These are phyloP conservation scores for Davidsoniella virescens DNA, from an alignment of 2,329 filamentous ascomycete species.

Conservation along the genomic window DNA sequence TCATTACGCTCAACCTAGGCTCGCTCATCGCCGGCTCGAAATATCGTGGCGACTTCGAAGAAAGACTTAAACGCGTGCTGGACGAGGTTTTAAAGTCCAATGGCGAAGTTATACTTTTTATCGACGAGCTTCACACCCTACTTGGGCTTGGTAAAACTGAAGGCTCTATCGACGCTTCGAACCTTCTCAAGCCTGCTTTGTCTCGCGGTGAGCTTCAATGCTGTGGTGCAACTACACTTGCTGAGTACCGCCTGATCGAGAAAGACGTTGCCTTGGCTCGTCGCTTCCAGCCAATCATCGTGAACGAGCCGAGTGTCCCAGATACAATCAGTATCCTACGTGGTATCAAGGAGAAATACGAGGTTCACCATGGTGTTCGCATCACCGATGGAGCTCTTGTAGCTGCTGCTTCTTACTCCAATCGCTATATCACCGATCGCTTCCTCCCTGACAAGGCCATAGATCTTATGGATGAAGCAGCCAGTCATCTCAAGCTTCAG, in stretches of 20 bases:
- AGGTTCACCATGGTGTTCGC: slow-evolving; percentile 88
- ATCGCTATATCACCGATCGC: slow-evolving; percentile 90
- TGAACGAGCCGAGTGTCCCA: slow-evolving; percentile 79
- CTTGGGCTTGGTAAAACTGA: slow-evolving; percentile 88
- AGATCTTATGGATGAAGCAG: slow-evolving; percentile 89
- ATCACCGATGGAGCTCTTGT: slow-evolving; percentile 89
- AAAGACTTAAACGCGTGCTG: slow-evolving; percentile 76
- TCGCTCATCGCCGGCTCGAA: slow-evolving; percentile 91
- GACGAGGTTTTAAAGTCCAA: slow-evolving; percentile 82
- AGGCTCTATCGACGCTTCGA: slow-evolving; percentile 91
- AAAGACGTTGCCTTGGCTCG: slow-evolving; percentile 88
- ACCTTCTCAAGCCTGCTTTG: slow-evolving; percentile 84
- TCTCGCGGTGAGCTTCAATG: slow-evolving; percentile 86
- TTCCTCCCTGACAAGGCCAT: slow-evolving; percentile 96
- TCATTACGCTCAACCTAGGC: slow-evolving; percentile 75
- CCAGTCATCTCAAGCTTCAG: slow-evolving; percentile 74
- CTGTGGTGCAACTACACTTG: slow-evolving; percentile 84
- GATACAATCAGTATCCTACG: slow-evolving; percentile 91
- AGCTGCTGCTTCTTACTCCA: slow-evolving; percentile 79
- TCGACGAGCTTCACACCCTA: slow-evolving; percentile 85
- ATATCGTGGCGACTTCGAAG: slow-evolving; percentile 91
- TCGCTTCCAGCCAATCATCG: slow-evolving; percentile 83
- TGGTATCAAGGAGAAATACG: slow-evolving; percentile 94
- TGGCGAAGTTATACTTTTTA: slow-evolving; percentile 82
- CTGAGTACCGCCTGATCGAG: slow-evolving; percentile 84